Conservation (phyloP, 106 monocot species). For the Allium sativum region DNA sequence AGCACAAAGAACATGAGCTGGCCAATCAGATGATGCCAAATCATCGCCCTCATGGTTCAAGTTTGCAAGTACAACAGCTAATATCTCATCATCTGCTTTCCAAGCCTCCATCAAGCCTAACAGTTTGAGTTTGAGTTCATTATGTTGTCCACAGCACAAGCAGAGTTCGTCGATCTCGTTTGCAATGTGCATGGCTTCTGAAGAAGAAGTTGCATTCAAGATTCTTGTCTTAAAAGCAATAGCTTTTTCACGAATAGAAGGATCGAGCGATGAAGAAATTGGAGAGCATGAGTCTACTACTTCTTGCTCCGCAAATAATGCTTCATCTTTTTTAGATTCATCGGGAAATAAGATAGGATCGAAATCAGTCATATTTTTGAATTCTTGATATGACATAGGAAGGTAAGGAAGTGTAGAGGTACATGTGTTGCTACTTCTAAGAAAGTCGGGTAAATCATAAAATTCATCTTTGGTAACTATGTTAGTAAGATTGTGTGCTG, state of each 20-base stretch:
- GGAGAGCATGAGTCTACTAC: conserved; percentile 14
- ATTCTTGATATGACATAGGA: conserved; percentile 21
- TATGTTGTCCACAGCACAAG: conserved; percentile 17
- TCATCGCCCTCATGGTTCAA: conserved; percentile 9
- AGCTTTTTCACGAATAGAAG: conserved; percentile 18
- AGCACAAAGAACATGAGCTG: conserved; percentile 53
- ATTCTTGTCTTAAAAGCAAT: conserved; percentile 25
- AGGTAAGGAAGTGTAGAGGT: conserved; percentile 50
- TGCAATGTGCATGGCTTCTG: conserved; percentile 22
- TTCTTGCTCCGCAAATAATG: not conserved
- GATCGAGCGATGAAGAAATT: conserved; percentile 17
- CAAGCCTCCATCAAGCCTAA: conserved; percentile 57
- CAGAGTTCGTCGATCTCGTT: conserved; percentile 47
- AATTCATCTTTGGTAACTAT: conserved; percentile 34
- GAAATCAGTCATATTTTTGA: not conserved
- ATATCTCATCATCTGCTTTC: conserved; percentile 54
- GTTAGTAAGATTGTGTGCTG: conserved; percentile 74
- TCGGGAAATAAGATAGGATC: not conserved
- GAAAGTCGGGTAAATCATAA: conserved; percentile 51
- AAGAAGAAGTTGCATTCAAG: conserved; percentile 12
- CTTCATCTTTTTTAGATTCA: not conserved
- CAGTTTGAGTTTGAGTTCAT: conserved; percentile 16
- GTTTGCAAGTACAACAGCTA: conserved; percentile 37
- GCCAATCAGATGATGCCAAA: conserved; percentile 7
- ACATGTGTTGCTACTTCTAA: conserved; percentile 14